These are phyloP conservation scores for Tulasnella sp. DNA, from an alignment of 768 basidiomycete genomes.

Conservation along the genomic window DNA sequence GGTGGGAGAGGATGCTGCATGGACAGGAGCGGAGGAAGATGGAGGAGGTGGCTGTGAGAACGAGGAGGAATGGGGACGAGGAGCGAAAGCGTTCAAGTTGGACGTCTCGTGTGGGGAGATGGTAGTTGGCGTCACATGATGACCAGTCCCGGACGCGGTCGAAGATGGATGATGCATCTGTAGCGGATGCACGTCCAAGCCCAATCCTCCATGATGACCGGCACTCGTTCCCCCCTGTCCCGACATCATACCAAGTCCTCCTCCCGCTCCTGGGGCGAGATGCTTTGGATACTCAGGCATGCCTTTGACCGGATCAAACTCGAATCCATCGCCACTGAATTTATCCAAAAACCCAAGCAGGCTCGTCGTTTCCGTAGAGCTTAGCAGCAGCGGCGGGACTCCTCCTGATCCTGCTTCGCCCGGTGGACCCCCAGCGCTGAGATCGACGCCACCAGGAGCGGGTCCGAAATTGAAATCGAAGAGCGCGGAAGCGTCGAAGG, in stretches of 20 bases:
- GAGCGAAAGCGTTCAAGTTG: neutral
- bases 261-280: neutral
- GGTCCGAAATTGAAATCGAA: neutral
- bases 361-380: conserved; percentile 66
- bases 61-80: neutral
- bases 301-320: conserved; percentile 40
- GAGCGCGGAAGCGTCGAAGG: neutral
- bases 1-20: conserved; percentile 15
- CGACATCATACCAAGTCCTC: neutral
- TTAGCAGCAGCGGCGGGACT: conserved; percentile 44
- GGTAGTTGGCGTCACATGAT: neutral
- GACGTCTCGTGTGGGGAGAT: neutral
- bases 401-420: neutral
- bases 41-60: neutral
- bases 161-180: neutral
- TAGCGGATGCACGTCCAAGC: neutral
- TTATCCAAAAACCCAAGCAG: conserved; percentile 77
- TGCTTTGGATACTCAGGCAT: conserved; percentile 22
- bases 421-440: neutral
- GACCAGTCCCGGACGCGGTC: neutral
- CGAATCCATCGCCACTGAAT: conserved; percentile 48
- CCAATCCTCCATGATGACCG: neutral
- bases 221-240: neutral
- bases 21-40: conserved; percentile 22
- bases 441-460: neutral